Percentiles rank a stretch among this genome's conserved stretches.
Conservation (phyloP, 202 grass and related monocot genomes). For the Carex arenaria region DNA sequence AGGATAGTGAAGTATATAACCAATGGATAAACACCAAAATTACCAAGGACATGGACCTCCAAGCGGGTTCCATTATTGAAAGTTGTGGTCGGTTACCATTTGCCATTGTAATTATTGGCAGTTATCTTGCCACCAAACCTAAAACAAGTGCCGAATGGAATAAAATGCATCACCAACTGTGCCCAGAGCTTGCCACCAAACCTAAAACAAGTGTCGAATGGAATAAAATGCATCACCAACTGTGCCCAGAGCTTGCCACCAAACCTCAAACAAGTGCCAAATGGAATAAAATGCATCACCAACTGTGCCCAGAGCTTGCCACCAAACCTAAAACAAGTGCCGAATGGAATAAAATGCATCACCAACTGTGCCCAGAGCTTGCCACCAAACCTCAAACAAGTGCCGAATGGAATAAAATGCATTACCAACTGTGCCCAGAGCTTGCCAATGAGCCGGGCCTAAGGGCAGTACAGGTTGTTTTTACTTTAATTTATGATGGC, state of each 20-base stretch:
- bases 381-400: no score
- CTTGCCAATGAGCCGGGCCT: constrained; percentile 1
- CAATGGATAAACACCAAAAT: background rate
- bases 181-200: constrained; percentile 31
- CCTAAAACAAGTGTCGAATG: constrained; percentile 38
- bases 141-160: constrained; percentile 37
- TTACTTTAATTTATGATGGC: constrained; percentile 46
- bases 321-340: constrained; percentile 32
- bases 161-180: constrained; percentile 4
- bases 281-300: constrained; percentile 24
- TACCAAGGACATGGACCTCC: background rate
- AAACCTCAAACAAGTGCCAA: constrained; percentile 32
- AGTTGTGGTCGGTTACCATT: constrained; percentile 37
- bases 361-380: constrained; percentile 20
- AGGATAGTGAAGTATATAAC: background rate
- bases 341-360: constrained; percentile 30
- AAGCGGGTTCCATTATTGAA: constrained; percentile 30
- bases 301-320: constrained; percentile 25
- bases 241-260: constrained; percentile 26
- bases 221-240: constrained; percentile 10
- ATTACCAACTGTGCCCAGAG: constrained; percentile 24
- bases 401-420: no score
- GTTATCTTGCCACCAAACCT: constrained; percentile 36
- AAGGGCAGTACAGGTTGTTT: background rate
- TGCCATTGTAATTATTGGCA: constrained; percentile 42